phyloP scores from a whole-genome alignment of 257 asterid genomes.

The Nicotiana benthamiana region DNA sequence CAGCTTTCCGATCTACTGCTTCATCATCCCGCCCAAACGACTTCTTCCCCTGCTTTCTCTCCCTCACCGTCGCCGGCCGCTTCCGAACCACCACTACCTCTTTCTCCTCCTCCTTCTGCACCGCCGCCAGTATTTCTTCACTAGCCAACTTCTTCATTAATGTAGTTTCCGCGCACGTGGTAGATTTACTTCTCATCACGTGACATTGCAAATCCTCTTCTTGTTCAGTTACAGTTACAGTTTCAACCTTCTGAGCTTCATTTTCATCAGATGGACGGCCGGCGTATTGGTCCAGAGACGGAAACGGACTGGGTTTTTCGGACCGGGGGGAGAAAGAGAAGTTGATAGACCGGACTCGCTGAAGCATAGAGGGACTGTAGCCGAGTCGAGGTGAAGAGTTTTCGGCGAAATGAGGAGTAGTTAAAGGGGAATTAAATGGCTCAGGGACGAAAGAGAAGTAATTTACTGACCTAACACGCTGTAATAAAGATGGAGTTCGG shows the following conservation, averaged over 20 bases:
- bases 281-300: background rate
- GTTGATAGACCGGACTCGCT: constrained; percentile 55
- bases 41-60: constrained; percentile 4
- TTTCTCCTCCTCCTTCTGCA: constrained; percentile 23
- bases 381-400: constrained; percentile 8
- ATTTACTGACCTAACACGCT: background rate
- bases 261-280: background rate
- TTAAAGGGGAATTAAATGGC: constrained; percentile 3
- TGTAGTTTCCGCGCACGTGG: background rate
- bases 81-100: constrained; percentile 40
- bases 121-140: constrained; percentile 10
- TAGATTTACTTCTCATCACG: background rate
- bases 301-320: constrained; percentile 23
- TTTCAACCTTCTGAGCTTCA: background rate
- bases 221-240: background rate
- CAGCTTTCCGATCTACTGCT: constrained; percentile 67
- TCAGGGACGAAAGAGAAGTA: background rate
- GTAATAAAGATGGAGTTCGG: background rate
- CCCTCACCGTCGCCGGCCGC: constrained; percentile 59
- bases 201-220: background rate
- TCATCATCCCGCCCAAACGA: constrained; percentile 21
- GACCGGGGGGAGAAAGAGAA: constrained; percentile 24
- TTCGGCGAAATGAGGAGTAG: background rate
- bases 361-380: constrained; percentile 50
- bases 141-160: constrained; percentile 40